These are phyloP conservation scores for Colletotrichum cereale DNA, from an alignment of 2,329 filamentous ascomycete species.

Conservation along the genomic window DNA sequence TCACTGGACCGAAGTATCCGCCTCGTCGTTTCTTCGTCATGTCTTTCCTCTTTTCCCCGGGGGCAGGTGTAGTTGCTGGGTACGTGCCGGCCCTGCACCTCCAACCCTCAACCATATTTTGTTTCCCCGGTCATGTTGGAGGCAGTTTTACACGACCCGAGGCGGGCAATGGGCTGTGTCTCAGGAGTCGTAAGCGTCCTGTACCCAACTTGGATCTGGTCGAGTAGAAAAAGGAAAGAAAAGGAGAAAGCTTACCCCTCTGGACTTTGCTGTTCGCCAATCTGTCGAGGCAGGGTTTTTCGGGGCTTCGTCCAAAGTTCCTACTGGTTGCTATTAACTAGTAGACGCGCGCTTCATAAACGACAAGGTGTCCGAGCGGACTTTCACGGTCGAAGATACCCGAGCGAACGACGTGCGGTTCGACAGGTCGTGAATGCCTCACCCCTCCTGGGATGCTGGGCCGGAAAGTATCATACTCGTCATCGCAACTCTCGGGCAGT, in stretches of 20 bases:
- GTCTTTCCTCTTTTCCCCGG: not conserved
- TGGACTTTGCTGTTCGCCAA: not conserved
- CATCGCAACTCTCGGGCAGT: constrained; percentile 8
- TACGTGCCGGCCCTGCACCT: not conserved
- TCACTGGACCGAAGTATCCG: constrained; percentile 13
- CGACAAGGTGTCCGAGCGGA: constrained; percentile 17
- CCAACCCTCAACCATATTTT: not conserved
- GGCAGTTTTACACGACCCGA: constrained; percentile 6
- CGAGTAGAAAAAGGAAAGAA: not conserved
- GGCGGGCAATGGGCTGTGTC: not conserved
- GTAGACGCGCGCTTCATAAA: constrained; percentile 5
- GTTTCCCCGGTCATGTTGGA: constrained; percentile 6
- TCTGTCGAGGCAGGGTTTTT: not conserved
- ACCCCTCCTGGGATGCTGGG: not conserved
- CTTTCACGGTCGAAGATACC: not conserved
- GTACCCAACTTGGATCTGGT: not conserved
- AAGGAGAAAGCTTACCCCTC: constrained; percentile 15
- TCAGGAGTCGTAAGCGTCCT: constrained; percentile 6
- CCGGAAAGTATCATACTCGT: constrained; percentile 16
- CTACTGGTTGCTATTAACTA: no score
- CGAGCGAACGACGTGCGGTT: constrained; percentile 8
- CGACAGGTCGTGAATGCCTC: not conserved
- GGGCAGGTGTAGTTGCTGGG: not conserved
- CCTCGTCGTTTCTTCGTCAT: constrained; percentile 6
- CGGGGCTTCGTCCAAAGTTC: constrained; percentile 29